Evolutionary conservation across 257 asterid genomes (phyloP).

Genomic region (Ballota nigra): DNA sequence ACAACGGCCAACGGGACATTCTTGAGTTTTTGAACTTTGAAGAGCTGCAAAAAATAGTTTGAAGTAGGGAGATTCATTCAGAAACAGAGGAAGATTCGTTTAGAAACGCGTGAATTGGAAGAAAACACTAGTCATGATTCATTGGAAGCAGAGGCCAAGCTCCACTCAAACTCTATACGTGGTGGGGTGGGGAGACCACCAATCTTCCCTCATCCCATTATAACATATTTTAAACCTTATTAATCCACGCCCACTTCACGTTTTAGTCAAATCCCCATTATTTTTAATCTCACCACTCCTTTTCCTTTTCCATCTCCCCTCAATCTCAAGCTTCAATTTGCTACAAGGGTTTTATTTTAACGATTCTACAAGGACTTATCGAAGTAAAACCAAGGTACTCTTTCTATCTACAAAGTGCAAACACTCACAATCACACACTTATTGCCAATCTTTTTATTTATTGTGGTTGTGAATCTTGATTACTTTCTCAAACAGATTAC

Average conservation of each 20-base stretch:
- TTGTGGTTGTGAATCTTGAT: constrained; percentile 2
- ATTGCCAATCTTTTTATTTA: neutral
- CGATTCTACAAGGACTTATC: neutral
- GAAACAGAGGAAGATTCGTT: neutral
- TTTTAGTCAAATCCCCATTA: neutral
- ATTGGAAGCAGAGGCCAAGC: neutral
- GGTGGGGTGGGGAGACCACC: constrained; percentile 29
- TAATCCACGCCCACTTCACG: neutral
- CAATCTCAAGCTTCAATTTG: constrained; percentile 11
- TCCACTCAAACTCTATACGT: neutral
- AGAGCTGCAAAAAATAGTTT: neutral
- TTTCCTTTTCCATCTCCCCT: constrained; percentile 10
- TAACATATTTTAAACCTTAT: neutral
- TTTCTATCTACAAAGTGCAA: no score
- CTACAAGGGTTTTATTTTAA: neutral
- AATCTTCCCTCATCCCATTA: neutral
- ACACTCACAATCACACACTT: neutral
- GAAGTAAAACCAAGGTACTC: constrained; percentile 3
- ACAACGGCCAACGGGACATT: no score
- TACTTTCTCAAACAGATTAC: neutral
- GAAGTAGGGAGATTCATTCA: no score
- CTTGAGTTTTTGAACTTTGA: neutral
- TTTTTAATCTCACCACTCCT: neutral
- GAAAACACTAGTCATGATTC: neutral
- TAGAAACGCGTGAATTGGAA: neutral